These are phyloP conservation scores for Cutaneotrichosporon sp. DNA, from an alignment of 1,284 basidiomycete species.

Conservation along the genomic window DNA sequence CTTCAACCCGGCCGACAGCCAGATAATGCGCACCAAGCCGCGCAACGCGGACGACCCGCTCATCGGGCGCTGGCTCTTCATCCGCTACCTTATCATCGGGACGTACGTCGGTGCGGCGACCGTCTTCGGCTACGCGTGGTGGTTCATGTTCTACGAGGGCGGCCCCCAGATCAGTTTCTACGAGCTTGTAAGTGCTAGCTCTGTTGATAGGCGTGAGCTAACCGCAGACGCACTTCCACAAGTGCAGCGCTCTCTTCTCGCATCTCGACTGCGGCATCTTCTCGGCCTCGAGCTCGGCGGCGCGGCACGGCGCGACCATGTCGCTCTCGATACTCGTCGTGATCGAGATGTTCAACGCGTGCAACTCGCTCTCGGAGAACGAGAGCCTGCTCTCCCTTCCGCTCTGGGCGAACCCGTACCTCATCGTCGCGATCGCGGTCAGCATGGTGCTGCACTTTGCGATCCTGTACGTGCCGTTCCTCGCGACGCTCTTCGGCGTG, in stretches of 20 bases:
- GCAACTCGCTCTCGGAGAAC: slow-evolving; percentile 98
- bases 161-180: slow-evolving; percentile 93
- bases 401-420: slow-evolving; percentile 89
- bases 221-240: slow-evolving; percentile 85
- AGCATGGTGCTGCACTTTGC: slow-evolving; percentile 90
- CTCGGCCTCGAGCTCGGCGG: slow-evolving; percentile 66
- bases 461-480: slow-evolving; percentile 94
- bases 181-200: slow-evolving; percentile 70
- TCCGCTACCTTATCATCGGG: slow-evolving; percentile 92
- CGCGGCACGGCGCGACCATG: slow-evolving; percentile 89
- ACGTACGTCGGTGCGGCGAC: slow-evolving; percentile 93
- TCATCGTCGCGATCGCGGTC: slow-evolving; percentile 81
- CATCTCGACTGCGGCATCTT: slow-evolving; percentile 95
- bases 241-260: slow-evolving; percentile 78
- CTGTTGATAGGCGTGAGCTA: not conserved
- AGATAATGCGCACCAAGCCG: slow-evolving; percentile 93
- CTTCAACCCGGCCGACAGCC: slow-evolving; percentile 94
- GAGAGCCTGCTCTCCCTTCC: slow-evolving; percentile 87
- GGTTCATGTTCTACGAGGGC: slow-evolving; percentile 88
- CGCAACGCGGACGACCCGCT: slow-evolving; percentile 85
- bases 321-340: slow-evolving; percentile 70
- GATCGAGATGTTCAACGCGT: slow-evolving; percentile 99
- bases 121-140: slow-evolving; percentile 97
- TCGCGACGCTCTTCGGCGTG: slow-evolving; percentile 88
- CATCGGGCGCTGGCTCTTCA: slow-evolving; percentile 90